Evolutionary conservation across 164 flowering plant genomes (phyloP), one percentile per base, ranked within the genome.

Genomic region (Paratinospora sagittata): DNA sequence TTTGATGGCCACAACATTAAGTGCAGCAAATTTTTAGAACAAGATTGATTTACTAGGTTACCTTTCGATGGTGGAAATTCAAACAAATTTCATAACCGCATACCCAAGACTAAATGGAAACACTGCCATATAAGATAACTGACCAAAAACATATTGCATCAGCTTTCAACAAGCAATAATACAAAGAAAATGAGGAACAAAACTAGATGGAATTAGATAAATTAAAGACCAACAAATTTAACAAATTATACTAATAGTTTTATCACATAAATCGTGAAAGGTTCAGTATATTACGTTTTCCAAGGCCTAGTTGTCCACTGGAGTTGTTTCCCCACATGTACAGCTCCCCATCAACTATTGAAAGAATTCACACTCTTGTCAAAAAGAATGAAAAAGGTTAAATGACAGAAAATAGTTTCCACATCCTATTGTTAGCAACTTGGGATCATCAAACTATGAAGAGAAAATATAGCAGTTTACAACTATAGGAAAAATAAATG

Each of bases 241-340:
- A 17, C 49, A 3, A 13, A 14, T 62, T 27, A 37, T 16, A 43
- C 13, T n/a, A n/a, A 37, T 52, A 34, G 23, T 8, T 45, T 52
- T 52, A 69, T 55, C 52, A 41, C 70, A 67, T 24, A 55, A 21
- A n/a, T 49, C 70, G 41, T 9, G 65, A 62, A 45, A 70, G 62
- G 60, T 43, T 70, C 30, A 2, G 24, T 21, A 16, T 43, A 37
- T 69, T 84, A 90, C 99, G 90, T 84, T 83, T 96, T 80, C 99
- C 99, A 76, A 92, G 90, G 61, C 99, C 99, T 79, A 96, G 97
- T 82, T 96, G 99, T 61, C 99, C 97, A 75, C 79, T 84, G 41
- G 93, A 80, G 78, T 96, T 96, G 74, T 82, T 89, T 27, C 99
- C 99, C 98, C 99, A 96, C 88, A 91, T 81, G 78, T 90, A 93